Percentiles rank a stretch among this genome's conserved stretches.
phyloP scores from a whole-genome alignment of 306 rosid genomes.

The Senna siamea region DNA sequence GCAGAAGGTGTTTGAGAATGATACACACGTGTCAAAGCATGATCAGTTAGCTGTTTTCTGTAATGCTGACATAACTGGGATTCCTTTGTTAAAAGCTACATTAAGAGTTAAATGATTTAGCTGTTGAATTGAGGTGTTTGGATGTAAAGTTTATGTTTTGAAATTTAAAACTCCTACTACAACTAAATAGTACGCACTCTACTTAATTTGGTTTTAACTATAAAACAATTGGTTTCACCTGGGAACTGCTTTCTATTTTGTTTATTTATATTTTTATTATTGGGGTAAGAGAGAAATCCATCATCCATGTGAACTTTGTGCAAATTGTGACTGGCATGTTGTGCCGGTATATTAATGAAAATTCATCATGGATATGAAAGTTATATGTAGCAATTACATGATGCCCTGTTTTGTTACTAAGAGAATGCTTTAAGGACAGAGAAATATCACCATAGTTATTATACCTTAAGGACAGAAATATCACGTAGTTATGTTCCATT shows the following conservation, averaged over 20 bases:
- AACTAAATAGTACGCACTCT: too few species aligned
- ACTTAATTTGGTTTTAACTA: too few species aligned
- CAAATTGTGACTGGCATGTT: too few species aligned
- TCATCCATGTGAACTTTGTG: too few species aligned
- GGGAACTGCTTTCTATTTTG: background rate
- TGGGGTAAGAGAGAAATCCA: too few species aligned
- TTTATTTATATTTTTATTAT: too few species aligned
- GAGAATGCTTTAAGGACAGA: background rate
- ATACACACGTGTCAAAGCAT: conserved; percentile 1
- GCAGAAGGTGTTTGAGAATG: background rate
- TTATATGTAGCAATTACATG: too few species aligned
- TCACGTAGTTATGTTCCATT: background rate
- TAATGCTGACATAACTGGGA: background rate
- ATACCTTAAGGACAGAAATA: background rate
- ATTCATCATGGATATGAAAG: too few species aligned
- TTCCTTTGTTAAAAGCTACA: background rate
- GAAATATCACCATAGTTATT: background rate
- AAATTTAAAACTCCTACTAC: background rate
- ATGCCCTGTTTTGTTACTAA: too few species aligned
- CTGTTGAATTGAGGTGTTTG: background rate
- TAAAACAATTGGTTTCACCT: background rate
- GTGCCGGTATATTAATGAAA: too few species aligned
- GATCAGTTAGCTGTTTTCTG: conserved; percentile 6
- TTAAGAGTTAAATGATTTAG: background rate
- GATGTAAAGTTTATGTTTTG: background rate